Conservation (phyloP, 495 filamentous ascomycete genomes). For the Immersiella caudata region DNA sequence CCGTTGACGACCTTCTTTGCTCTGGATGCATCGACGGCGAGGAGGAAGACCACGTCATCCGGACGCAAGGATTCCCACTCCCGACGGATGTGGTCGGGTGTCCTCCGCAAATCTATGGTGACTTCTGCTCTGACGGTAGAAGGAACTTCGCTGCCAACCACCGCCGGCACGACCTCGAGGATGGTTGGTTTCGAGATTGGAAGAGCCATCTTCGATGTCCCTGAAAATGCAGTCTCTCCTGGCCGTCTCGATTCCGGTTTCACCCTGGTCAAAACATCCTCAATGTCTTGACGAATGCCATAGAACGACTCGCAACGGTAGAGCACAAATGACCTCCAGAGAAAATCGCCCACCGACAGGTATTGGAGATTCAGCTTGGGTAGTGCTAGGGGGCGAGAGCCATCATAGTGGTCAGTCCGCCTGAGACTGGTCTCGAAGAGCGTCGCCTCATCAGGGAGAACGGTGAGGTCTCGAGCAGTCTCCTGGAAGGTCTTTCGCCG, state of each 20-base stretch:
- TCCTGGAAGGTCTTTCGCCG: constrained; percentile 84
- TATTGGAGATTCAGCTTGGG: constrained; percentile 97
- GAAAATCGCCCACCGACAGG: constrained; percentile 89
- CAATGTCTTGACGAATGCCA: constrained; percentile 88
- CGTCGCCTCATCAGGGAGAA: constrained; percentile 79
- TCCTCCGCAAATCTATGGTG: constrained; percentile 77
- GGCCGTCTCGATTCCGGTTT: constrained; percentile 66
- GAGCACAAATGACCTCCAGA: constrained; percentile 89
- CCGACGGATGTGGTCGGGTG: constrained; percentile 71
- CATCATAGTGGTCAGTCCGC: constrained; percentile 86
- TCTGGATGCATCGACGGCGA: constrained; percentile 67
- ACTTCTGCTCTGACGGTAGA: constrained; percentile 86
- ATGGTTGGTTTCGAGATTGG: constrained; percentile 86
- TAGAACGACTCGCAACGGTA: constrained; percentile 93
- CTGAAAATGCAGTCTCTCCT: constrained; percentile 72
- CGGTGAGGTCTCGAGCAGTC: constrained; percentile 64
- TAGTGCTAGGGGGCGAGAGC: constrained; percentile 83
- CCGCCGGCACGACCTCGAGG: constrained; percentile 79
- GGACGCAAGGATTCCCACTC: constrained; percentile 92
- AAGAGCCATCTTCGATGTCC: constrained; percentile 90
- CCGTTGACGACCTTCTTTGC: constrained; percentile 59
- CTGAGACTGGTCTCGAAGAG: constrained; percentile 87
- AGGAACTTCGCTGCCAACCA: constrained; percentile 84
- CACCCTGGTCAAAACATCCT: constrained; percentile 76
- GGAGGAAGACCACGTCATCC: constrained; percentile 88